A percentile compares a stretch with the other conserved stretches of the same genome.
Evolutionary conservation across 345 rosid species (phyloP).

Genomic region (Populus davidiana): DNA sequence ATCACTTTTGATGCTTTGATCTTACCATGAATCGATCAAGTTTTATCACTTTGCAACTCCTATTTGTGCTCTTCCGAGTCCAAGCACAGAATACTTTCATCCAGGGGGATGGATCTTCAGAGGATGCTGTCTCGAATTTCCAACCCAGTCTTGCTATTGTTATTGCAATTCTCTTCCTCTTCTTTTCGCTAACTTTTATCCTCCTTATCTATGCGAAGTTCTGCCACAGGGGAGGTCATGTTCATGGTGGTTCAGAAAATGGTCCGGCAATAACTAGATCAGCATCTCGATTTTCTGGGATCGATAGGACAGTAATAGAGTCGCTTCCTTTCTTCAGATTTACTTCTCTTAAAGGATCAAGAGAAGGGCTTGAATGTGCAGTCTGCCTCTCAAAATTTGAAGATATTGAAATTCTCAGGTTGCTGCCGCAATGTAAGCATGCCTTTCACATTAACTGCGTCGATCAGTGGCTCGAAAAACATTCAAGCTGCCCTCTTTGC

Average conservation of each 20-base stretch:
- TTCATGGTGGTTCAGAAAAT: conserved; percentile 10
- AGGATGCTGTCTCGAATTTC: conserved; percentile 45
- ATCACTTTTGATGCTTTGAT: neutral
- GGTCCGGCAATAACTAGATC: conserved; percentile 28
- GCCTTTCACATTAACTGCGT: conserved; percentile 83
- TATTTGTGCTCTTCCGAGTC: conserved; percentile 8
- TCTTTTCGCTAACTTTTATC: conserved; percentile 62
- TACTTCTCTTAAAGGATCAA: conserved; percentile 70
- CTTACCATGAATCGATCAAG: conserved; percentile 29
- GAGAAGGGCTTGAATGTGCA: conserved; percentile 77
- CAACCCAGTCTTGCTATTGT: conserved; percentile 86
- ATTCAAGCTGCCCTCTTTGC: conserved; percentile 89
- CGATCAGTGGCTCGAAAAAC: conserved; percentile 86
- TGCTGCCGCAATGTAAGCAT: conserved; percentile 80
- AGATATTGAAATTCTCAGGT: conserved; percentile 62
- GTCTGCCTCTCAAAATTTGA: conserved; percentile 87
- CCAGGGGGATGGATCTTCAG: conserved; percentile 1
- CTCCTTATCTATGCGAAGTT: conserved; percentile 67
- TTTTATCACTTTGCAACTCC: conserved; percentile 1
- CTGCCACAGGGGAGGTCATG: conserved; percentile 45
- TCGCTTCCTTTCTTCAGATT: conserved; percentile 87
- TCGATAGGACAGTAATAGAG: conserved; percentile 67
- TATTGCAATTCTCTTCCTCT: conserved; percentile 59
- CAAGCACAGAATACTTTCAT: conserved; percentile 25
- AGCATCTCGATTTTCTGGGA: conserved; percentile 62